Evolutionary conservation across 768 basidiomycete genomes (phyloP).

Genomic region (Naganishia friedmannii): DNA sequence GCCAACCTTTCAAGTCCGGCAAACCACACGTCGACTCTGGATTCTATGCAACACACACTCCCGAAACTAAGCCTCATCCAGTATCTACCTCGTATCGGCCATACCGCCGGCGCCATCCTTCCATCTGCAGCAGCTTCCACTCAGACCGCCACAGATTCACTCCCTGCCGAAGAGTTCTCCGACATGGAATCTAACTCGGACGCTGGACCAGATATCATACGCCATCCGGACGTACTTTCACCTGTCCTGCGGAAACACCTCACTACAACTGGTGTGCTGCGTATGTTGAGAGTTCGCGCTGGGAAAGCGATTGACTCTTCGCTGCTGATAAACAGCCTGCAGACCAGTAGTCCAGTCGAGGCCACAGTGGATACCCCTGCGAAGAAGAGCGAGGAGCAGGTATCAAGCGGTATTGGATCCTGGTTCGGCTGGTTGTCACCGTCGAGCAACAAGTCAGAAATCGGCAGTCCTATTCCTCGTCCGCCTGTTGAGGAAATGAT

Average conservation of each 20-base stretch:
- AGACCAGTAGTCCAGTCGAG: neutral
- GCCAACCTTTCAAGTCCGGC: conserved; percentile 12
- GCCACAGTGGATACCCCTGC: neutral
- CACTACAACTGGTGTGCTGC: neutral
- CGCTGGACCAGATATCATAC: conserved; percentile 22
- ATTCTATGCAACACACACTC: neutral
- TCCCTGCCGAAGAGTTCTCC: conserved; percentile 10
- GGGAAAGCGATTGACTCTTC: neutral
- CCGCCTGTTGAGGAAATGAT: neutral
- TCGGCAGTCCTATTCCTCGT: neutral
- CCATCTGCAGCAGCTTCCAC: neutral
- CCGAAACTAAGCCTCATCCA: conserved; percentile 41
- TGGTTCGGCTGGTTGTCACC: conserved; percentile 13
- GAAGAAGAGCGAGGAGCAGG: too few relatives aligned
- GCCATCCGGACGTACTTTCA: conserved; percentile 12
- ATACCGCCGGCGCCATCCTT: neutral
- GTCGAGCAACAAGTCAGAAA: neutral
- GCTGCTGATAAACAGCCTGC: neutral
- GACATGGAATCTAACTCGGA: neutral
- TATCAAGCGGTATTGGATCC: neutral
- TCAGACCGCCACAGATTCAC: conserved; percentile 6
- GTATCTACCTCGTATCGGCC: conserved; percentile 28
- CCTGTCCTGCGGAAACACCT: conserved; percentile 2
- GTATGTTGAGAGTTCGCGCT: neutral
- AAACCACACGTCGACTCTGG: neutral